These are phyloP conservation scores for Beauveria medogensis DNA, from an alignment of 2,329 filamentous ascomycete species.

Conservation along the genomic window DNA sequence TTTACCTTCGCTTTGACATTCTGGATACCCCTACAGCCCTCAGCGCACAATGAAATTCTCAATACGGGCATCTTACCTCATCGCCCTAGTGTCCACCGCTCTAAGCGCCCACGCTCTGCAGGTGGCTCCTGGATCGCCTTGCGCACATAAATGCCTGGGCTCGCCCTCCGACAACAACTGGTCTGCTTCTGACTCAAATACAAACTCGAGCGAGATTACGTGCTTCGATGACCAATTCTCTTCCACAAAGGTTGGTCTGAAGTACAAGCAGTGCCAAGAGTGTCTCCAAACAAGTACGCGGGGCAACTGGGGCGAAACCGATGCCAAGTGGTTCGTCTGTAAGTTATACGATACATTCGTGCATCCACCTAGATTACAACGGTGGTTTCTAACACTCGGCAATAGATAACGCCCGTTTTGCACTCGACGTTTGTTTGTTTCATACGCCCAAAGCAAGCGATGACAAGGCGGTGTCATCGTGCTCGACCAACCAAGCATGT, in stretches of 20 bases:
- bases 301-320: slow-evolving; percentile 30
- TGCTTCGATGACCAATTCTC: slow-evolving; percentile 36
- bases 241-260: slow-evolving; percentile 29
- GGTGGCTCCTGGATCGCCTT: slow-evolving; percentile 43
- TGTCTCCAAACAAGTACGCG: slow-evolving; percentile 37
- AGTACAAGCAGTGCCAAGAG: slow-evolving; percentile 37
- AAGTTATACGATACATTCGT: slow-evolving; percentile 18
- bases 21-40: neutral
- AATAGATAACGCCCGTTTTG: slow-evolving; percentile 43
- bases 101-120: slow-evolving; percentile 25
- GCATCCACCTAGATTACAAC: neutral
- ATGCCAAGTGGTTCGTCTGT: slow-evolving; percentile 41
- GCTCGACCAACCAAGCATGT: slow-evolving; percentile 35
- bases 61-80: neutral
- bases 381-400: slow-evolving; percentile 14
- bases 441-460: slow-evolving; percentile 24
- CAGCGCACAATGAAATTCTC: neutral
- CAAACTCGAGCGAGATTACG: slow-evolving; percentile 37
- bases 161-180: slow-evolving; percentile 23
- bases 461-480: slow-evolving; percentile 31
- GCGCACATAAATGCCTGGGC: slow-evolving; percentile 39
- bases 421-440: slow-evolving; percentile 39
- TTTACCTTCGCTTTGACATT: neutral
- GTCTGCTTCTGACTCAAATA: slow-evolving; percentile 30
- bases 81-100: neutral